Base-by-base conservation (phyloP, 352 stramenopile species). In the Elongisporangium senticosum region DNA sequence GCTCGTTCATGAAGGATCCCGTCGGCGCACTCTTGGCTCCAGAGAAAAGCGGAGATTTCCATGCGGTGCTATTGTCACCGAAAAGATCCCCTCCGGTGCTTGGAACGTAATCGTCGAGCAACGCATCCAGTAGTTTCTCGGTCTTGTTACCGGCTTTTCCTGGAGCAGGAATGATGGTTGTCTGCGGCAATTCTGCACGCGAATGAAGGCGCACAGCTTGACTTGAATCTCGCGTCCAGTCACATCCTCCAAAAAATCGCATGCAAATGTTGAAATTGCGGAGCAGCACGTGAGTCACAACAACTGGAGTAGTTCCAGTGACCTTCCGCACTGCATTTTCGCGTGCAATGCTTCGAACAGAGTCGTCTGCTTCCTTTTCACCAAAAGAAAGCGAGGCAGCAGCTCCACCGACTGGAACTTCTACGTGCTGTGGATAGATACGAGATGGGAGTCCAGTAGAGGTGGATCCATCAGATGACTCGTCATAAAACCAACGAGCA, bases 201-300 rank as follows among this genome's bases (percentile, higher is more conserved):
- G 54, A 61, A 39, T 63, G 63, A 22, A 73, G 56, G 40, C 51
- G 72, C 19, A 74, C 66, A 24, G 62, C 68, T 56, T 87, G 81
- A 21, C 67, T 72, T 1, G 68, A 61, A 55, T 90, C 76, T 17
- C 78, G 71, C 1, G 72, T 83, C 85, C 84, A 96, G 58, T 96
- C 86, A 13, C 73, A 89, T 0, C 86, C 86, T 48, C 85, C 86
- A 63, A 96, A 96, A 62, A 96, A 91, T 3, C 85, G 79, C 77
- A 94, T 90, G 68, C 86, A 90, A 50, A 96, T 77, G 55, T 89
- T 95, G 28, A 96, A 93, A 24, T 96, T 86, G 33, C 86, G 85
- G 23, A 96, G 62, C 17, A 96, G 58, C n/a, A 96, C 76, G 43
- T 90, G 82, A 37, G 78, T 86, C 21, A 92, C 69, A 4, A 93